Conservation (phyloP, 495 filamentous ascomycete genomes). For the Cercophora samala region DNA sequence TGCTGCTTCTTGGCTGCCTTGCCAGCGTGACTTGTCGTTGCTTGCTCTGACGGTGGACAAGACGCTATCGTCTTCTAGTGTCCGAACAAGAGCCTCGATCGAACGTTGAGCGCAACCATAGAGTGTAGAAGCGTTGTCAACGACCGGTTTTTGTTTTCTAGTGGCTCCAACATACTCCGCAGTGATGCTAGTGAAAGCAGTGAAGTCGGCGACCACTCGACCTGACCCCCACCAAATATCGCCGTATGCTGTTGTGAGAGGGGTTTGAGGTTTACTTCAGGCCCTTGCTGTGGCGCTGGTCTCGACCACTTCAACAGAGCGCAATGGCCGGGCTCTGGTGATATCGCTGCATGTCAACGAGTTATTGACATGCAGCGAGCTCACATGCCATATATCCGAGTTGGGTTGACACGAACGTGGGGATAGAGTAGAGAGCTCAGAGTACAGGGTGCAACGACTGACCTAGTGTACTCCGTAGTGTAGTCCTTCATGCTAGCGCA, state of each 20-base stretch:
- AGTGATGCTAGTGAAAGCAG: neutral
- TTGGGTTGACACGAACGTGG: neutral
- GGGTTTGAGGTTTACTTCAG: neutral
- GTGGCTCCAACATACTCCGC: neutral
- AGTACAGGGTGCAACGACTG: neutral
- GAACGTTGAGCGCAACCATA: neutral
- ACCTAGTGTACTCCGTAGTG: too few relatives aligned
- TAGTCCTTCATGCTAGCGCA: neutral
- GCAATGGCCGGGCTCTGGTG: neutral
- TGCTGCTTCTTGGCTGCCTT: neutral
- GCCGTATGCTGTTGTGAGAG: neutral
- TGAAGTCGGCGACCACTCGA: neutral
- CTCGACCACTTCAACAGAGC: neutral
- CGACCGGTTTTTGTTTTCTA: neutral
- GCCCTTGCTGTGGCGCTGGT: neutral
- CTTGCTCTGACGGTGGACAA: conserved; percentile 4
- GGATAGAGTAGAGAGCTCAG: neutral
- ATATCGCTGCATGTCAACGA: neutral
- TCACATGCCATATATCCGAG: neutral
- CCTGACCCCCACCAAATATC: neutral
- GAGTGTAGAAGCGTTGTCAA: too few relatives aligned
- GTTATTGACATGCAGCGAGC: neutral
- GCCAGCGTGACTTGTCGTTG: neutral
- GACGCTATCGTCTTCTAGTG: neutral
- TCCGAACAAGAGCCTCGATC: neutral